phyloP scores from a whole-genome alignment of 75 land plant genomes.

The Chamaecyparis obtusa region DNA sequence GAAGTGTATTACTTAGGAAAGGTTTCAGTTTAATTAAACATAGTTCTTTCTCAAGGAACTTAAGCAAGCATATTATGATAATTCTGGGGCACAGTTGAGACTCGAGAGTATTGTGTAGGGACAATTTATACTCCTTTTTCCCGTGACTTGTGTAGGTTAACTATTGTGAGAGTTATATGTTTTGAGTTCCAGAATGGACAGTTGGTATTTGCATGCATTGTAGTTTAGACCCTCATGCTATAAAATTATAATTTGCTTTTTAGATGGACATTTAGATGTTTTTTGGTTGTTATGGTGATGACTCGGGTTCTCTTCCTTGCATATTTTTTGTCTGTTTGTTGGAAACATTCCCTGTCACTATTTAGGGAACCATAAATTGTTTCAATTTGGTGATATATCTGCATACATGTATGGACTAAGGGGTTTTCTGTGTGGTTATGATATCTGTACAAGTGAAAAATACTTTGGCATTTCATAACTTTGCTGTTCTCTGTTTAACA shows the following conservation, averaged over 20 bases:
- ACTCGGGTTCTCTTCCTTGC: background rate
- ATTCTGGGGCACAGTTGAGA: background rate
- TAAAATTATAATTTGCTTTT: background rate
- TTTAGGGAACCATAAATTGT: background rate
- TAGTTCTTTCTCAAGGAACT: background rate
- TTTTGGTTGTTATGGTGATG: background rate
- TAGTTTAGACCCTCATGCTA: background rate
- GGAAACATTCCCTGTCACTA: background rate
- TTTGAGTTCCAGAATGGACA: background rate
- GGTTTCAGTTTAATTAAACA: background rate
- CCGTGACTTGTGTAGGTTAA: background rate
- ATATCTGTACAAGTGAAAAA: background rate
- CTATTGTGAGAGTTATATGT: background rate
- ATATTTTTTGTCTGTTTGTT: background rate
- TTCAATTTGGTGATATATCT: background rate
- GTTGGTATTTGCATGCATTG: background rate
- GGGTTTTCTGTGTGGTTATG: background rate
- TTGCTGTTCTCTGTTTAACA: background rate
- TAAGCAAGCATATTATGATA: background rate
- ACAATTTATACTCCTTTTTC: background rate
- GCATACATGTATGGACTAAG: background rate
- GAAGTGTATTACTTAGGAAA: background rate
- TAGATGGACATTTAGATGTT: background rate
- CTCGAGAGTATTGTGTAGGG: background rate
- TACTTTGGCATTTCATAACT: background rate